phyloP scores from a whole-genome alignment of 139 green algal genomes.

The Astrephomene gubernaculifera region DNA sequence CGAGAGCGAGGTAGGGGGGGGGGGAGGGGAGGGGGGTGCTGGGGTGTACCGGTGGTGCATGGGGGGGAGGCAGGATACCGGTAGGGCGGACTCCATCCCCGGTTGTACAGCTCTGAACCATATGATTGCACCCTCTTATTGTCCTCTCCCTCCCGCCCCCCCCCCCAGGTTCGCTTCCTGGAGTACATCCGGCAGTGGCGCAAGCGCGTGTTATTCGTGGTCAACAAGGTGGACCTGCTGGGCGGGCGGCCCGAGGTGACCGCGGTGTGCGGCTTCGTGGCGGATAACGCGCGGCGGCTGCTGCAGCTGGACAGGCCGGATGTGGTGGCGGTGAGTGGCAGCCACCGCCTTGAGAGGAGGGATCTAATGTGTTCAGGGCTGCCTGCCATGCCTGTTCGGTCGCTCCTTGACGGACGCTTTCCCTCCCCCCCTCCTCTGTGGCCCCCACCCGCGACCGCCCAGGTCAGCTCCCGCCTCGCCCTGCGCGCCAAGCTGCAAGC shows the following conservation, averaged over 20 bases:
- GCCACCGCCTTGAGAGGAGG: no score
- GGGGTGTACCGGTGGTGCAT: no score
- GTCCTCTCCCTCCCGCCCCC: background rate
- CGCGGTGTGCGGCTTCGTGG: constrained; percentile 85
- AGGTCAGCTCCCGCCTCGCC: constrained; percentile 47
- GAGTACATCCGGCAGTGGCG: constrained; percentile 94
- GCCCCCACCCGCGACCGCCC: background rate
- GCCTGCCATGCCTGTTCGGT: background rate
- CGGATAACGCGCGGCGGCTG: constrained; percentile 72
- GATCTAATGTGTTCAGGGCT: no score
- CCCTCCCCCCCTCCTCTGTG: background rate
- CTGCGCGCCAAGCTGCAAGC: constrained; percentile 61
- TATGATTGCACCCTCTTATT: no score
- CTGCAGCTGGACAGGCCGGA: constrained; percentile 49
- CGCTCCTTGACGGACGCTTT: background rate
- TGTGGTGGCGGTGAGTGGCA: constrained; percentile 60
- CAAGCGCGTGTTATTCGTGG: constrained; percentile 97
- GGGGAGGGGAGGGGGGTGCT: background rate
- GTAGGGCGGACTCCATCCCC: no score
- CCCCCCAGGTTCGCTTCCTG: constrained; percentile 79
- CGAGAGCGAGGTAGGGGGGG: constrained; percentile 86
- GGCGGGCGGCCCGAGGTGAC: constrained; percentile 71
- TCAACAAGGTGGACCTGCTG: constrained; percentile 98
- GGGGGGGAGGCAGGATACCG: no score
- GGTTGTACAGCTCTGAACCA: no score